Percentiles rank a stretch among this genome's conserved stretches.
Evolutionary conservation across 164 flowering plant species (phyloP).

Genomic region (Dillenia suffruticosa): DNA sequence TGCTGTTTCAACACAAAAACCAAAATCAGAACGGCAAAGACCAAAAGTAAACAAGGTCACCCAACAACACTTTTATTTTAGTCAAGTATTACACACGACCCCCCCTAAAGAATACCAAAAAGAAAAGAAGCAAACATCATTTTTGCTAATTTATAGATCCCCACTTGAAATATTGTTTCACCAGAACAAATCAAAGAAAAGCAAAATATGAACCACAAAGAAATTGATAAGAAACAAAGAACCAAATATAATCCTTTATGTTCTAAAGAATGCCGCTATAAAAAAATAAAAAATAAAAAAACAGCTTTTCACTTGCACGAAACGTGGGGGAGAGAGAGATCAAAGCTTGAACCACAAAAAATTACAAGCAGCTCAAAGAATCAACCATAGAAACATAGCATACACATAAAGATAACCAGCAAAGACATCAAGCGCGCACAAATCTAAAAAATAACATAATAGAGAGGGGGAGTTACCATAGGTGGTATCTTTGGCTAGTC

Average conservation of each 20-base stretch:
- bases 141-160: too few relatives aligned
- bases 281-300: background rate
- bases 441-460: background rate
- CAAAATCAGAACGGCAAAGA: too few relatives aligned
- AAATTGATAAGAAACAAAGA: background rate
- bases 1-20: slow-evolving; percentile 23
- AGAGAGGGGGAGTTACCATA: slow-evolving; percentile 26
- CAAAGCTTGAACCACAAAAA: background rate
- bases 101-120: background rate
- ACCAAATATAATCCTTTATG: background rate
- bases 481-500: slow-evolving; percentile 70
- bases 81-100: background rate
- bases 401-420: background rate
- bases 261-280: background rate
- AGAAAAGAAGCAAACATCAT: too few relatives aligned
- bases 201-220: background rate
- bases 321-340: background rate
- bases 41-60: too few relatives aligned
- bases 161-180: too few relatives aligned
- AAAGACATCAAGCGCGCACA: background rate
- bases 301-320: background rate
- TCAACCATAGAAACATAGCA: background rate
- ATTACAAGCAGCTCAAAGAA: background rate
- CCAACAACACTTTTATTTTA: too few relatives aligned
- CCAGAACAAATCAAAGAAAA: background rate